A percentile compares a stretch with the other conserved stretches of the same genome.
phyloP scores from a whole-genome alignment of 1,284 basidiomycete genomes.

The Neonothopanus nambi region DNA sequence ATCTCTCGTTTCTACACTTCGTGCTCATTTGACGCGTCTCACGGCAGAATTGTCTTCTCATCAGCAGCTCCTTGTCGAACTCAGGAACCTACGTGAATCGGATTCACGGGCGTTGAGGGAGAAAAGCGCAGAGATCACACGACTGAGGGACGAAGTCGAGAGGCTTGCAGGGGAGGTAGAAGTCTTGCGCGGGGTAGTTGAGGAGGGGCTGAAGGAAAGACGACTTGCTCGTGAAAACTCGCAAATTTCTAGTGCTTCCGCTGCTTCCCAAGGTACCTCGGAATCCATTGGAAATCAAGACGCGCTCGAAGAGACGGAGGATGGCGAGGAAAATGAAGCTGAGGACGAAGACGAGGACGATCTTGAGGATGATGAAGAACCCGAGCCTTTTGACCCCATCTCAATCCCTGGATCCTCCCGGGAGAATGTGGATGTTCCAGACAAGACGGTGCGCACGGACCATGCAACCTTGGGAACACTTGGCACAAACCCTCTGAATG shows the following conservation, averaged over 20 bases:
- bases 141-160: constrained; percentile 68
- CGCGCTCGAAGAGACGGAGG: constrained; percentile 3
- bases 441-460: constrained; percentile 50
- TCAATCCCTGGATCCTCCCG: constrained; percentile 33
- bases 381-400: constrained; percentile 33
- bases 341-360: constrained; percentile 30
- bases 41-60: constrained; percentile 78
- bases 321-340: constrained; percentile 25
- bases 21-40: constrained; percentile 72
- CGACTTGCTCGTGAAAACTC: constrained; percentile 37
- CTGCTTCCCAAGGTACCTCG: neutral
- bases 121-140: constrained; percentile 62
- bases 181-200: constrained; percentile 78
- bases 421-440: constrained; percentile 24
- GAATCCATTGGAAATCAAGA: constrained; percentile 10
- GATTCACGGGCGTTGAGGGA: constrained; percentile 62
- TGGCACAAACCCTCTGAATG: constrained; percentile 7
- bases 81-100: constrained; percentile 62
- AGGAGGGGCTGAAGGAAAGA: constrained; percentile 77
- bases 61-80: constrained; percentile 61
- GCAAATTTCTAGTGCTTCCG: neutral
- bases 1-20: constrained; percentile 69
- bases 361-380: constrained; percentile 25
- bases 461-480: constrained; percentile 41
- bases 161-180: constrained; percentile 79